A percentile compares a stretch with the other conserved stretches of the same genome.
phyloP scores from a whole-genome alignment of 164 flowering plant genomes.

The Vitis amurensis region DNA sequence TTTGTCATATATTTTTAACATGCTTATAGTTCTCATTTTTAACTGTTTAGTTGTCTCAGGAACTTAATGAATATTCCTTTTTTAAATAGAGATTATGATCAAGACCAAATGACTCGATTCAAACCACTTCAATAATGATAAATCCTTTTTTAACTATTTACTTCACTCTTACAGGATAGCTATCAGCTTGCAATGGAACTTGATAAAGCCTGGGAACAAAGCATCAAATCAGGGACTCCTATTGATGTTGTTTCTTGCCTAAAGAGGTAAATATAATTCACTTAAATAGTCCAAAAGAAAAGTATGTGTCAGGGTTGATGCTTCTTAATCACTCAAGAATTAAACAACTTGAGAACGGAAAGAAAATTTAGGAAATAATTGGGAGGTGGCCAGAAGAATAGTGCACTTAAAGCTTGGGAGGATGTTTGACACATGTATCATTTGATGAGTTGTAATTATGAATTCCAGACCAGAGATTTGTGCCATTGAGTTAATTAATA shows the following conservation, averaged over 20 bases:
- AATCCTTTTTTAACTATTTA: neutral
- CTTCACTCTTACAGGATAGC: slow-evolving; percentile 61
- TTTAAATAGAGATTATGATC: neutral
- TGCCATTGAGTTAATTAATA: neutral
- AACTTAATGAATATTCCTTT: neutral
- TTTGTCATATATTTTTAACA: neutral
- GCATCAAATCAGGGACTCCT: slow-evolving; percentile 49
- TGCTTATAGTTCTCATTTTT: neutral
- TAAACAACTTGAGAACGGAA: neutral
- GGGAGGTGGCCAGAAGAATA: neutral
- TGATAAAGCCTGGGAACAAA: slow-evolving; percentile 67
- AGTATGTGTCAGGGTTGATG: neutral
- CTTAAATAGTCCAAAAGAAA: neutral
- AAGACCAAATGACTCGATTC: neutral
- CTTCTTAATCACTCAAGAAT: neutral
- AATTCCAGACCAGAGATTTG: neutral
- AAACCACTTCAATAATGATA: neutral
- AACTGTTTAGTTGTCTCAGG: neutral
- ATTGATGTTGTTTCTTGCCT: slow-evolving; percentile 68
- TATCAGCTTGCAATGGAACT: slow-evolving; percentile 90
- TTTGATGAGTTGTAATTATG: neutral
- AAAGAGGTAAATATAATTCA: slow-evolving; percentile 50
- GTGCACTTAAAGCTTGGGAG: neutral
- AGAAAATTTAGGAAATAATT: neutral
- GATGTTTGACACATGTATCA: neutral